A percentile compares a stretch with the other conserved stretches of the same genome.
Evolutionary conservation across 441 rosid species (phyloP).

Genomic region (California macrophylla): DNA sequence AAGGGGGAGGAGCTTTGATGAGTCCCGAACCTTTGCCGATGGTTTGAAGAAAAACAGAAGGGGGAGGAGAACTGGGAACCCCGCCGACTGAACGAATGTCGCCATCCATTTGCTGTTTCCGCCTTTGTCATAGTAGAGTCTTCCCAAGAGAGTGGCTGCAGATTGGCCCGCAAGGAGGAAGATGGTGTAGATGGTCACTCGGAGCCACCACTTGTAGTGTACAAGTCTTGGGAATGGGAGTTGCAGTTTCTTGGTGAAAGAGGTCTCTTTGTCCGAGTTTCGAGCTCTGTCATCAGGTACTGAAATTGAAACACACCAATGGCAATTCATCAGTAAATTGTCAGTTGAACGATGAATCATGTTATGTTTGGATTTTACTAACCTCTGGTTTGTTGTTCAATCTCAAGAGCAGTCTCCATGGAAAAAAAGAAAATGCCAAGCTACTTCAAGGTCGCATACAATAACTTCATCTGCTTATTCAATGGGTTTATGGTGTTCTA

Average conservation of each 20-base stretch:
- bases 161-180: slow-evolving; percentile 45
- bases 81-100: slow-evolving; percentile 49
- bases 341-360: no score
- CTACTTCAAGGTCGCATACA: neutral
- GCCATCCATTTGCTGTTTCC: slow-evolving; percentile 67
- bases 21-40: slow-evolving; percentile 9
- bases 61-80: slow-evolving; percentile 45
- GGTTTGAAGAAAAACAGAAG: slow-evolving; percentile 26
- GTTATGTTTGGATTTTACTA: neutral
- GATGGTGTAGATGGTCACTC: slow-evolving; percentile 25
- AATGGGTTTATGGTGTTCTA: no score
- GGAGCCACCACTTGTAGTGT: slow-evolving; percentile 40
- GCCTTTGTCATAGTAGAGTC: slow-evolving; percentile 46
- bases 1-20: slow-evolving; percentile 20
- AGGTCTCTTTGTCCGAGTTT: slow-evolving; percentile 2
- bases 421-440: neutral
- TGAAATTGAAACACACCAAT: slow-evolving; percentile 12
- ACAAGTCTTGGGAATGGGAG: slow-evolving; percentile 21
- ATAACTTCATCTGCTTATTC: neutral
- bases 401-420: slow-evolving; percentile 2
- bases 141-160: slow-evolving; percentile 39
- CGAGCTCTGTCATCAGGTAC: slow-evolving; percentile 15
- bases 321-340: neutral
- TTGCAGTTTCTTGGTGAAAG: slow-evolving; percentile 6
- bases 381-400: neutral